These are phyloP conservation scores for Neurospora sp. DNA, from an alignment of 495 filamentous ascomycete species.

Conservation along the genomic window DNA sequence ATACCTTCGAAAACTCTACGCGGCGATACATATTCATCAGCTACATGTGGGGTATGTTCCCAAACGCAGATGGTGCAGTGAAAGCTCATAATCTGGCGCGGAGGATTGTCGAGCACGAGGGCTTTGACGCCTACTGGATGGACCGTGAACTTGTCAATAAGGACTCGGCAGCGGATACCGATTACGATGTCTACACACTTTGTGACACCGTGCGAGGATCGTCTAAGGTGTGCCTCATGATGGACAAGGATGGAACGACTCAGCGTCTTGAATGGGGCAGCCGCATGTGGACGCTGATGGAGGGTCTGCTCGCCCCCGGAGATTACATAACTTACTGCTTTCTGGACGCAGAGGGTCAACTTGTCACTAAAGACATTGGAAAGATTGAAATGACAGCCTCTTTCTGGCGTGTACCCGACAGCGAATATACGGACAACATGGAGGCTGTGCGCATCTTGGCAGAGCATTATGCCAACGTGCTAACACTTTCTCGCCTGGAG, in stretches of 20 bases:
- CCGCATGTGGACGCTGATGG: slow-evolving; percentile 41
- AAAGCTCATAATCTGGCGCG: neutral
- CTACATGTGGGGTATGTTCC: neutral
- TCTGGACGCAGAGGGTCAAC: neutral
- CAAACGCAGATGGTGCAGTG: neutral
- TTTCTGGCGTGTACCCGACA: slow-evolving; percentile 3
- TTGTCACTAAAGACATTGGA: neutral
- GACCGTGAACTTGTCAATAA: neutral
- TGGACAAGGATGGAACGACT: neutral
- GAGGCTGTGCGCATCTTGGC: slow-evolving; percentile 7
- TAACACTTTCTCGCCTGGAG: slow-evolving; percentile 14
- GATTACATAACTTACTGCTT: neutral
- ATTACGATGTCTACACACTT: slow-evolving; percentile 10
- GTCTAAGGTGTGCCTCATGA: slow-evolving; percentile 3
- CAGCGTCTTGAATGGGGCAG: slow-evolving; percentile 25
- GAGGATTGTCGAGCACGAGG: neutral
- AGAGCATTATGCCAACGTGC: slow-evolving; percentile 12
- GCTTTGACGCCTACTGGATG: neutral
- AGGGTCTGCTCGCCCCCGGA: slow-evolving; percentile 29
- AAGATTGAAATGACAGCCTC: slow-evolving; percentile 9
- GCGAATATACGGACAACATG: neutral
- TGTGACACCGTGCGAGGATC: slow-evolving; percentile 10
- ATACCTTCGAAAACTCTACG: neutral
- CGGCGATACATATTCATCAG: neutral
- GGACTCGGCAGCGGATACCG: neutral